phyloP scores from a whole-genome alignment of 257 asterid species.

The Perilla frutescens region DNA sequence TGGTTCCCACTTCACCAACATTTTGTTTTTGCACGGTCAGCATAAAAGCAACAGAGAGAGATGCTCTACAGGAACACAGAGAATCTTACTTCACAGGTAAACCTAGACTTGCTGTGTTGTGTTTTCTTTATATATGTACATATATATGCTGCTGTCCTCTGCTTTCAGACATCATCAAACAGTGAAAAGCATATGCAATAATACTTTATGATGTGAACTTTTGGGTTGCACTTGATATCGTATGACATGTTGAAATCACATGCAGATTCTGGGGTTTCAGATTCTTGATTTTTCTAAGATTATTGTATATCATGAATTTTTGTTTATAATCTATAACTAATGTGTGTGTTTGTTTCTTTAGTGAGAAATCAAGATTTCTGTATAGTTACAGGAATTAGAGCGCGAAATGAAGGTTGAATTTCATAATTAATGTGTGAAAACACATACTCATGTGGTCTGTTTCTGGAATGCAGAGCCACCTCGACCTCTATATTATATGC shows the following conservation, averaged over 20 bases:
- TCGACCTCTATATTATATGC: too few relatives aligned
- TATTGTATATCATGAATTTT: too few relatives aligned
- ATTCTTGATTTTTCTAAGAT: not conserved
- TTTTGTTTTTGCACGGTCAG: conserved; percentile 31
- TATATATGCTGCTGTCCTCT: not conserved
- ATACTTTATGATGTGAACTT: conserved; percentile 15
- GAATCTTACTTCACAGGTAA: conserved; percentile 28
- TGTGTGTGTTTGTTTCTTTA: too few relatives aligned
- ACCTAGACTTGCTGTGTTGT: not conserved
- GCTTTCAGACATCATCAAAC: conserved; percentile 11
- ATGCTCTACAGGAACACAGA: conserved; percentile 22
- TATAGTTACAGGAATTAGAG: too few relatives aligned
- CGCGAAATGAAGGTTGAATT: too few relatives aligned
- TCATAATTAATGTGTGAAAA: too few relatives aligned
- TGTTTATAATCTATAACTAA: too few relatives aligned
- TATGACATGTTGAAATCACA: not conserved
- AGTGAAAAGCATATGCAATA: not conserved
- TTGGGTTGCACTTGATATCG: conserved; percentile 7
- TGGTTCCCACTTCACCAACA: conserved; percentile 47
- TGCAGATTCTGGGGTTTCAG: conserved; percentile 4
- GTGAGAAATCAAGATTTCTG: too few relatives aligned
- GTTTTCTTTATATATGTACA: not conserved
- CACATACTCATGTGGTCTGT: too few relatives aligned
- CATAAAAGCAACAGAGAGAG: conserved; percentile 36
- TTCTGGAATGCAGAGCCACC: too few relatives aligned